Conservation (phyloP, 768 basidiomycete species). For the Trametopsis cervina region DNA sequence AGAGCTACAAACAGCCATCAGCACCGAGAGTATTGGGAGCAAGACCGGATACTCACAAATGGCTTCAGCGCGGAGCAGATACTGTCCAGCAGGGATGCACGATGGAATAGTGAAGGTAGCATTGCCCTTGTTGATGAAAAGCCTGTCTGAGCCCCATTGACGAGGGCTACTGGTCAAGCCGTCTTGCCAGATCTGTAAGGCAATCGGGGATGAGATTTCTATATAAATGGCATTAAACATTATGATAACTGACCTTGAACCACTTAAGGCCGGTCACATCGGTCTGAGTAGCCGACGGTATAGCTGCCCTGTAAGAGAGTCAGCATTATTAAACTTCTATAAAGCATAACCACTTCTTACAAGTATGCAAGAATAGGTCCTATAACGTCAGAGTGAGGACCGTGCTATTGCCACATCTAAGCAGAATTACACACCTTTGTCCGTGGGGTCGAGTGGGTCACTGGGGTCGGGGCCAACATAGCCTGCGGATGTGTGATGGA, state of each 20-base stretch:
- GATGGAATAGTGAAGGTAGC: conserved; percentile 21
- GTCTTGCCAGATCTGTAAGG: conserved; percentile 19
- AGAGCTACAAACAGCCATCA: conserved; percentile 26
- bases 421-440: conserved; percentile 15
- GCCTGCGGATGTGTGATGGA: conserved; percentile 17
- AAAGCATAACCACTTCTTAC: conserved; percentile 12
- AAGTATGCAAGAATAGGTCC: conserved; percentile 1
- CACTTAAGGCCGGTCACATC: conserved; percentile 21
- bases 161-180: conserved; percentile 5
- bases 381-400: not conserved
- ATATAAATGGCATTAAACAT: not conserved
- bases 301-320: conserved; percentile 12
- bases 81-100: conserved; percentile 19
- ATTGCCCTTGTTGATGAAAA: conserved; percentile 19
- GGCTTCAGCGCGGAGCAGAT: conserved; percentile 1
- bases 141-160: conserved; percentile 18
- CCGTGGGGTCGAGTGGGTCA: conserved; percentile 21
- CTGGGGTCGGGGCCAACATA: conserved; percentile 13
- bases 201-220: not conserved
- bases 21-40: not conserved
- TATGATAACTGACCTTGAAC: conserved; percentile 21
- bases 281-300: conserved; percentile 18
- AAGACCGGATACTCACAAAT: conserved; percentile 26
- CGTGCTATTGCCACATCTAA: not conserved
- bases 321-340: not conserved